Conservation (phyloP, 2,329 filamentous ascomycete species). For the Neofusicoccum sp. region DNA sequence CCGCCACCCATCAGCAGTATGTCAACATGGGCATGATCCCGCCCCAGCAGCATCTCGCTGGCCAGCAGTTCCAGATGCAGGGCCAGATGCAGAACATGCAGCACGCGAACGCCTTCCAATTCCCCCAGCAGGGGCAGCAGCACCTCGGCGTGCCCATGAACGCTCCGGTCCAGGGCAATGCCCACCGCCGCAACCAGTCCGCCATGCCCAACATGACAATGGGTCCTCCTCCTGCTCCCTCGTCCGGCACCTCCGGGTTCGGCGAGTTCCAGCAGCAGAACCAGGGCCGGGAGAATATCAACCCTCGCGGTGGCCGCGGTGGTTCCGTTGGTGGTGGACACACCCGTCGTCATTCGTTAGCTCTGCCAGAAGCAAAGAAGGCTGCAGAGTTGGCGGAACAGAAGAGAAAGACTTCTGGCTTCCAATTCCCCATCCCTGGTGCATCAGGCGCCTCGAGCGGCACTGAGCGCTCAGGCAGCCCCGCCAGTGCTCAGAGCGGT, state of each 20-base stretch:
- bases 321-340: constrained; percentile 70
- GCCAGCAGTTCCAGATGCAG: constrained; percentile 44
- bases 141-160: constrained; percentile 70
- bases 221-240: constrained; percentile 88
- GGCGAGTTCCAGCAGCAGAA: constrained; percentile 64
- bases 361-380: constrained; percentile 94
- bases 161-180: constrained; percentile 71
- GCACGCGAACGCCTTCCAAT: constrained; percentile 80
- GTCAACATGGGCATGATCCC: constrained; percentile 95
- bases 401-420: constrained; percentile 89
- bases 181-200: constrained; percentile 97
- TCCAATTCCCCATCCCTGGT: constrained; percentile 85
- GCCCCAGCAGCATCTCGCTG: constrained; percentile 75
- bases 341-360: constrained; percentile 89
- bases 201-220: constrained; percentile 89
- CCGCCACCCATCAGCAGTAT: constrained; percentile 95
- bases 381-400: constrained; percentile 95
- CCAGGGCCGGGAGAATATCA: constrained; percentile 65
- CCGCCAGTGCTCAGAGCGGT: constrained; percentile 39
- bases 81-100: constrained; percentile 76
- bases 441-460: constrained; percentile 53
- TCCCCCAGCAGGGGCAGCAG: constrained; percentile 60
- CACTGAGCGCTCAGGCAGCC: constrained; percentile 56
- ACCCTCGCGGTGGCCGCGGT: constrained; percentile 66
- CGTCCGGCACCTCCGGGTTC: constrained; percentile 82